Evolutionary conservation across 352 stramenopile genomes (phyloP).

Genomic region (Phytopythium aichiense): DNA sequence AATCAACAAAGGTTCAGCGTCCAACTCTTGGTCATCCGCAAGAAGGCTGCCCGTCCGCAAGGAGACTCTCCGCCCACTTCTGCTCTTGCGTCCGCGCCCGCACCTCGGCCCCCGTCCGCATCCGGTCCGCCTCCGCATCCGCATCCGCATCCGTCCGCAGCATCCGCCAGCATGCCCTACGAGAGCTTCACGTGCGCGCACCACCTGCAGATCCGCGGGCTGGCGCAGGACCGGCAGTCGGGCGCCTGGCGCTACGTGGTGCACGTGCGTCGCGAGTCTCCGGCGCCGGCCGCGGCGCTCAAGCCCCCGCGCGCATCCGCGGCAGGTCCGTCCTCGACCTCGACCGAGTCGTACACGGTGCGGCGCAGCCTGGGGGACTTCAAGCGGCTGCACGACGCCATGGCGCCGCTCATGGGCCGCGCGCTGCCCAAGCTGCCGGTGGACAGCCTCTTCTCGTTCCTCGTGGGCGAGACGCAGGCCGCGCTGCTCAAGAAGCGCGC

Average conservation of each 20-base stretch:
- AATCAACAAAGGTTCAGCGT: too few relatives aligned
- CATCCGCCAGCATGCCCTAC: conserved; percentile 48
- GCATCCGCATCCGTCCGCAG: background rate
- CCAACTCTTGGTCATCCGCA: too few relatives aligned
- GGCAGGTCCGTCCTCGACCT: too few relatives aligned
- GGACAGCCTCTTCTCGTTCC: conserved; percentile 60
- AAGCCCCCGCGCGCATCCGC: conserved; percentile 3
- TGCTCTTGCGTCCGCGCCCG: too few relatives aligned
- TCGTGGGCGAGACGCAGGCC: conserved; percentile 63
- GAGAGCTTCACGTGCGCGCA: conserved; percentile 65
- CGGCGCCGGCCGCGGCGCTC: conserved; percentile 25
- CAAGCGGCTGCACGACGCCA: conserved; percentile 52
- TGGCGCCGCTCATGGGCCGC: conserved; percentile 38
- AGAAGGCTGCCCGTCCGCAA: too few relatives aligned
- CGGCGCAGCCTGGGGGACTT: conserved; percentile 68
- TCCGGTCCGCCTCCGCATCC: background rate
- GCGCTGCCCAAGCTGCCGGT: conserved; percentile 46
- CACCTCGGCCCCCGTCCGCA: background rate
- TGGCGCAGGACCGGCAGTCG: conserved; percentile 54
- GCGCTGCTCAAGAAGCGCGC: conserved; percentile 62
- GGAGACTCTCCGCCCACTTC: too few relatives aligned
- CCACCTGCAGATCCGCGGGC: conserved; percentile 55
- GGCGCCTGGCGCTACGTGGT: conserved; percentile 67
- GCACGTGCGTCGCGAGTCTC: conserved; percentile 32
- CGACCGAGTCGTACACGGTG: conserved; percentile 37